Evolutionary conservation across 164 flowering plant genomes (phyloP).

Genomic region (Dillenia suffruticosa): DNA sequence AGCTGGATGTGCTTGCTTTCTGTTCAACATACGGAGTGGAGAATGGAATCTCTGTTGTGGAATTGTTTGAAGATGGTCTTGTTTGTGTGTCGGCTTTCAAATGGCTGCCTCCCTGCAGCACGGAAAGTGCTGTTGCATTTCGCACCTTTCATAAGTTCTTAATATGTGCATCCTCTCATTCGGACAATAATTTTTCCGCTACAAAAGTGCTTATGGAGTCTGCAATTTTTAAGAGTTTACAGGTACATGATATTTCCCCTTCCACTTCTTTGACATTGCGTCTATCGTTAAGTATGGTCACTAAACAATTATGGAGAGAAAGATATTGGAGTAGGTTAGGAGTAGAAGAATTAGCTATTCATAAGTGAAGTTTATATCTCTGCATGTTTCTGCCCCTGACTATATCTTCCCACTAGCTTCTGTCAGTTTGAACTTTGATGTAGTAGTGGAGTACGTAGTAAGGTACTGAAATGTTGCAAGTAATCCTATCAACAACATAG

Average conservation of each 20-base stretch:
- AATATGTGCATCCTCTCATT: conserved; percentile 63
- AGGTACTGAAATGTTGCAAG: too few species aligned
- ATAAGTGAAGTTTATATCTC: too few species aligned
- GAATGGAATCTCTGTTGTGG: conserved; percentile 28
- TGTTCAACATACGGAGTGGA: conserved; percentile 31
- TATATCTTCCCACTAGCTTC: too few species aligned
- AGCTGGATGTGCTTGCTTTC: conserved; percentile 75
- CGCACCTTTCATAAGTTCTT: conserved; percentile 78
- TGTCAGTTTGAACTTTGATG: too few species aligned
- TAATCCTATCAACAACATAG: too few species aligned
- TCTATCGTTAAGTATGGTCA: too few species aligned
- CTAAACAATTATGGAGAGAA: too few species aligned
- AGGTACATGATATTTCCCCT: conserved; percentile 34
- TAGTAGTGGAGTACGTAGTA: too few species aligned
- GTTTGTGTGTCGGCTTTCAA: conserved; percentile 76
- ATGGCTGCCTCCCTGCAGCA: conserved; percentile 92
- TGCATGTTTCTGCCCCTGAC: too few species aligned
- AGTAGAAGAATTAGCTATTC: too few species aligned
- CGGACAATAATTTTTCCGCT: conserved; percentile 37
- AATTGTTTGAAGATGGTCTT: conserved; percentile 70
- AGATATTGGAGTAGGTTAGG: too few species aligned
- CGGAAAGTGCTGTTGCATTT: conserved; percentile 86
- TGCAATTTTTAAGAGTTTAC: conserved; percentile 44
- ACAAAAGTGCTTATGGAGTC: conserved; percentile 44
- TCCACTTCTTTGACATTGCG: neutral